Evolutionary conservation across 148 eudicot genomes (phyloP), one percentile per base, ranked within the genome.

Genomic region (Fagopyrum homotropicum): DNA sequence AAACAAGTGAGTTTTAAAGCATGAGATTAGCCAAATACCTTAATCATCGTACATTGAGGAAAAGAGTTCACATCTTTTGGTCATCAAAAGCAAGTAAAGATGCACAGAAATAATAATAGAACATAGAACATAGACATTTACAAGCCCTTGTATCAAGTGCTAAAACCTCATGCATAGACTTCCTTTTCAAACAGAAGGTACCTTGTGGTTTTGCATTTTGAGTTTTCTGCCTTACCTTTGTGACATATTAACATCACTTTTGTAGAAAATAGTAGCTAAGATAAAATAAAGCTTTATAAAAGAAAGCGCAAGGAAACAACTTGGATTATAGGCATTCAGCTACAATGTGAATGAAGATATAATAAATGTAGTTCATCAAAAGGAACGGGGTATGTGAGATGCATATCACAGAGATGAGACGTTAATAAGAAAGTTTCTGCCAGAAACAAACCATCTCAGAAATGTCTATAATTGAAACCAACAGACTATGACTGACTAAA

Each of bases 1-100:
- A 69, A 77, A 75, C n/a, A 72, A 46, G 30, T 4, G 70, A 80
- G 77, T 50, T 73, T 52, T 49, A 40, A 46, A 81, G 9, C 12
- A 47, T 74, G 47, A 56, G 76, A 85, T 63, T 44, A 29, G 73
- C 72, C 46, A 73, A 50, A 11, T 29, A 35, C 12, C 69, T 63
- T 30, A 43, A 11, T 63, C 66, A 59, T 59, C 40, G 22, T 22
- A 7, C 9, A 9, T 9, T 10, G 3, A 59, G 44, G 35, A 59
- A 59, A 59, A 59, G 66, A 26, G 10, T 5, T 22, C 9, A 1
- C 6, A 30, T 29, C 12, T 49, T 9, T 30, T 9, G 12, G 26
- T 29, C 35, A 26, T 61, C 43, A 61, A 61, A 61, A 12, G 6
- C 69, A 30, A 61, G 45, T 57, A 6, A 14, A 57, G 19, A 56